A percentile compares a stretch with the other conserved stretches of the same genome.
Evolutionary conservation across 179 eudicot species (phyloP).

Genomic region (Silene vulgaris): DNA sequence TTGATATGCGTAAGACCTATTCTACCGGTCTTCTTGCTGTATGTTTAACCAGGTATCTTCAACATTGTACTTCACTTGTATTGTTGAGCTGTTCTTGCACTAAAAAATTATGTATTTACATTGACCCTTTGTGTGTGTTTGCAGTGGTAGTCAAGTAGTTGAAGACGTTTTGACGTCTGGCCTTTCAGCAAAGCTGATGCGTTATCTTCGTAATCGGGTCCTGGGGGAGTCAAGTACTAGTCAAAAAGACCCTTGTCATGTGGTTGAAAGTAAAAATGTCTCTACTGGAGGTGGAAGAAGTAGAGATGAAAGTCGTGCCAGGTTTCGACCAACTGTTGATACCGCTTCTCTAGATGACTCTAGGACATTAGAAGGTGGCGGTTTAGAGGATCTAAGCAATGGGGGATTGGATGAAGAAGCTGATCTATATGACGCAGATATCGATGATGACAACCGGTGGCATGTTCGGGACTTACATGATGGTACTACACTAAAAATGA

Average conservation of each 20-base stretch:
- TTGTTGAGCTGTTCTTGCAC: background rate
- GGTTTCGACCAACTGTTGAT: constrained; percentile 50
- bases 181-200: constrained; percentile 83
- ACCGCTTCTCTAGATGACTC: constrained; percentile 49
- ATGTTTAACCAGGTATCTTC: constrained; percentile 67
- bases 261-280: constrained; percentile 44
- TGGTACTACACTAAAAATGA: constrained; percentile 41
- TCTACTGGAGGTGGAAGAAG: constrained; percentile 36
- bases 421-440: constrained; percentile 39
- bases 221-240: constrained; percentile 54
- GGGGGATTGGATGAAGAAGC: constrained; percentile 40
- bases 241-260: constrained; percentile 49
- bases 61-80: background rate
- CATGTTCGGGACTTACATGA: constrained; percentile 50
- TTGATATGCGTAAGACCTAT: constrained; percentile 83
- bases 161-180: constrained; percentile 94
- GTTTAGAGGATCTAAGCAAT: constrained; percentile 37
- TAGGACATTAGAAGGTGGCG: constrained; percentile 45
- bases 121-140: constrained; percentile 22
- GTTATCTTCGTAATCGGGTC: constrained; percentile 66
- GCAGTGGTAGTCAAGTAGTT: constrained; percentile 74
- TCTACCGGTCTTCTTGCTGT: constrained; percentile 87
- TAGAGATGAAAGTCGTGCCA: constrained; percentile 66
- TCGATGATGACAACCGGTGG: constrained; percentile 44
- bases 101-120: background rate